Conservation (phyloP, 2,329 filamentous ascomycete genomes). For the Lasiodiplodia sp. region DNA sequence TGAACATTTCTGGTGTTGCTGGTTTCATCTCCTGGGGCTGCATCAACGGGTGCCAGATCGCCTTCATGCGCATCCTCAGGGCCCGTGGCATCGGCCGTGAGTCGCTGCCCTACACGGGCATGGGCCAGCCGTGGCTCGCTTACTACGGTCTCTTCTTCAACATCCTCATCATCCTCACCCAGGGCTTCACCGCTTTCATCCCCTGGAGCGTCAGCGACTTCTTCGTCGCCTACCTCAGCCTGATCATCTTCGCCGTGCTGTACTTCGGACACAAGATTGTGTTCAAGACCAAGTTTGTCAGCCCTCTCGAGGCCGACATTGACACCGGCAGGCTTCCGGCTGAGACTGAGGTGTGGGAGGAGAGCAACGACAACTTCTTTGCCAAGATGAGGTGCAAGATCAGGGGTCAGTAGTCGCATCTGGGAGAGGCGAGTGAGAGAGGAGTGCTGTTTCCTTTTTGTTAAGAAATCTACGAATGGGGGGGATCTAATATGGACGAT, state of each 20-base stretch:
- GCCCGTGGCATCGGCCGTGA: constrained; percentile 48
- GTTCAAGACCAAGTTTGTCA: constrained; percentile 49
- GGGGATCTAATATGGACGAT: not conserved
- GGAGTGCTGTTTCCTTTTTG: not conserved
- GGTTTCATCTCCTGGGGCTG: constrained; percentile 52
- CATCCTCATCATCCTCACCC: constrained; percentile 49
- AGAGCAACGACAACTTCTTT: constrained; percentile 28
- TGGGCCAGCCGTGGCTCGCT: constrained; percentile 44
- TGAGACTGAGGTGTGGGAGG: constrained; percentile 31
- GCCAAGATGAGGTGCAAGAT: constrained; percentile 24
- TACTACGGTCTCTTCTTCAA: constrained; percentile 49
- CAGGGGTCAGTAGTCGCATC: not conserved
- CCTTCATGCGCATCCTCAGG: constrained; percentile 47
- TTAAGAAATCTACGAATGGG: not conserved
- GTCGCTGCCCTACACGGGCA: constrained; percentile 47
- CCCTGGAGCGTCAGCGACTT: constrained; percentile 46
- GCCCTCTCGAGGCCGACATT: constrained; percentile 52
- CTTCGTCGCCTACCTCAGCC: constrained; percentile 49
- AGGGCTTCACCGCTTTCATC: constrained; percentile 51
- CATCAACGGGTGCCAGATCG: constrained; percentile 47
- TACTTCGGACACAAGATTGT: constrained; percentile 66
- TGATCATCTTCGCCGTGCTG: constrained; percentile 53
- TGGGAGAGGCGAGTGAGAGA: not conserved
- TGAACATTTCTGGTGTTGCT: constrained; percentile 49
- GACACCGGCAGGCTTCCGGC: constrained; percentile 46